Base-by-base conservation (phyloP, 2,329 filamentous ascomycete genomes). In the Exserohilum rostratum region DNA sequence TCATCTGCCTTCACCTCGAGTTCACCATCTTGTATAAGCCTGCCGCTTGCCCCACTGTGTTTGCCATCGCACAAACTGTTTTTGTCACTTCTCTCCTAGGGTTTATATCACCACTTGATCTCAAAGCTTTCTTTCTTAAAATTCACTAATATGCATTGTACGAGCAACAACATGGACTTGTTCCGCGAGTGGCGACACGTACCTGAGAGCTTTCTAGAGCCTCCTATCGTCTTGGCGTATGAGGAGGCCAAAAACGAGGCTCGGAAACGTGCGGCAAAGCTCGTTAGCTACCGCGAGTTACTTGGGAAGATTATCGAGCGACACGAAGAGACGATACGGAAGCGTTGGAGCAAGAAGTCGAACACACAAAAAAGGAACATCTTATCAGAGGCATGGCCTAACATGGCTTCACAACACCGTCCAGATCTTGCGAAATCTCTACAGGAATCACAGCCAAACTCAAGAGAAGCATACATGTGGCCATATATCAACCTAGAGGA, bases 401-500 rank as follows among this genome's bases (percentile, higher is more conserved):
- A 72, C 17, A 85, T 87, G 77, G 63, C 82, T 0, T 38, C 60
- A 1, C 57, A 48, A 0, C 83, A 86, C 64, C 80, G 82, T 0
- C 82, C 84, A 0, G 84, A 87, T 53, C 80, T 84, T 39, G 62
- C 68, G n/a, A 70, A 69, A 20, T 64, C 30, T 29, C 37, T 30
- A 39, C 20, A 39, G 20, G 0, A 39, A 6, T 22, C 37, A 22
- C 7, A 18, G 7, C 5, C 35, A 5, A 15, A 35, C 17, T 12
- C 25, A 9, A 29, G 50, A 17, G 54, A 58, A 17, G 53, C 53
- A 18, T 65, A 55, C 27, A 34, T 83, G 40, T 85, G 78, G 77
- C 84, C 84, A 0, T 76, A 80, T 44, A 80, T 87, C 66, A 87
- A 87, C 57, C 74, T 82, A 30, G 82, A 87, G 54, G 84, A 87